Evolutionary conservation across 305 asterid genomes (phyloP), one percentile per base, ranked within the genome.

Genomic region (Andrographis paniculata): DNA sequence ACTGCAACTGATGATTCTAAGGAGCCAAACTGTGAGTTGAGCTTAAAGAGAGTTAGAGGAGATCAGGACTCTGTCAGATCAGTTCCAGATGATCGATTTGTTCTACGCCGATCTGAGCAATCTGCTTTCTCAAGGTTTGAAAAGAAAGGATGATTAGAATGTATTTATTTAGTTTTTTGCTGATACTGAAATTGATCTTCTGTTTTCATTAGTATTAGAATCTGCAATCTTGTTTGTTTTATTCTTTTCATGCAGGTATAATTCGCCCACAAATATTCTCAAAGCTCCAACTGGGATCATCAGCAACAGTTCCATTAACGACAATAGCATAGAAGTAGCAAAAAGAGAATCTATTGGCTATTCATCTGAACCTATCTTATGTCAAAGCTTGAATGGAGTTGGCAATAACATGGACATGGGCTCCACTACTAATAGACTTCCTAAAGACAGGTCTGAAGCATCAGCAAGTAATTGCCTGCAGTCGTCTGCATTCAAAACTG

Each of bases 71-170:
- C 69, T 0, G 73, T 62, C 20, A 52, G 65, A 56, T 50, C 70
- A 50, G 52, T 59, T 57, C 80, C 66, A 61, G 88, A 75, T 59
- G 87, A 75, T 56, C 71, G 60, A 41, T 64, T 52, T 70, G 71
- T 68, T 65, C 68, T 87, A 68, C 70, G 77, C 46, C 86, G 69
- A 52, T 80, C 81, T 46, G 84, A 71, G 62, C 94, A 74, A 60
- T 80, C 95, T 41, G 95, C 94, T 52, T 80, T 84, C 73, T 78
- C 97, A 57, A 78, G 97, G 97, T 87, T 58, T 61, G 60, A 22
- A 52, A 52, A n/a, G n/a, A 41, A 65, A 45, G 20, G 43, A 65
- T 10, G 52, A 38, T 14, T 36, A 14, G 14, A n/a, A 21, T 42
- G 20, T 8, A 30, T 51, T 53, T 37, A 2, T 5, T 2, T 42